These are phyloP conservation scores for Pigoraptor vietnamica DNA, from an alignment of 78 protist genomes.

Conservation along the genomic window DNA sequence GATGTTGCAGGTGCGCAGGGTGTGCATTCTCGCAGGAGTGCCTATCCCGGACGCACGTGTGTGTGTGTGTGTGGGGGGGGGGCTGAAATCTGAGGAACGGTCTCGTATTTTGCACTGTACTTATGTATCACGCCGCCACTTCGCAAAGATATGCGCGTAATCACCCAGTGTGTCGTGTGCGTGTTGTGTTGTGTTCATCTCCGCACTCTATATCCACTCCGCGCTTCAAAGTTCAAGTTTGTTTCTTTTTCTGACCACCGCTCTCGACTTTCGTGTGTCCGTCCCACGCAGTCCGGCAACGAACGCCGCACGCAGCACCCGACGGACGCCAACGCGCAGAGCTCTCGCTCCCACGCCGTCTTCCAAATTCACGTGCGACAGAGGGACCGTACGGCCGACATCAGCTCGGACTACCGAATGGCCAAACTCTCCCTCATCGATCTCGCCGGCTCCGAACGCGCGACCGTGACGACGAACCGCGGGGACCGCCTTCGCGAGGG, in stretches of 20 bases:
- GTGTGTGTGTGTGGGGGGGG: too few species aligned
- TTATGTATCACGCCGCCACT: too few species aligned
- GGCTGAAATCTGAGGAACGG: too few species aligned
- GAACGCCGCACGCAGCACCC: constrained; percentile 52
- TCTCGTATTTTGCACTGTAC: too few species aligned
- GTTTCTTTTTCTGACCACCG: neutral
- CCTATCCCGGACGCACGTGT: neutral
- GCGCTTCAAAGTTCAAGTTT: neutral
- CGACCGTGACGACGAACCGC: constrained; percentile 36
- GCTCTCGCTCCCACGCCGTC: constrained; percentile 94
- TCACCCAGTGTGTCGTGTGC: too few species aligned
- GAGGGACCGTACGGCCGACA: constrained; percentile 9
- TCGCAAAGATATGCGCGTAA: too few species aligned
- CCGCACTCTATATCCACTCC: neutral
- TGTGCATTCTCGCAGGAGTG: neutral
- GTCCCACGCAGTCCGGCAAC: constrained; percentile 67
- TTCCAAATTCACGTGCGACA: constrained; percentile 52
- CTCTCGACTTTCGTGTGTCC: neutral
- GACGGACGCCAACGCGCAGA: constrained; percentile 80
- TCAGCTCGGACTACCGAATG: neutral
- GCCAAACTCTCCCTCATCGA: constrained; percentile 64
- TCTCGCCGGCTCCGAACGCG: constrained; percentile 91
- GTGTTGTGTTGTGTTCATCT: too few species aligned
- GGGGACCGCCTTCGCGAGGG: constrained; percentile 57
- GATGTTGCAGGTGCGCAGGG: neutral